Base-by-base conservation (phyloP, 2,329 filamentous ascomycete species). In the Fusarium nematophilum region DNA sequence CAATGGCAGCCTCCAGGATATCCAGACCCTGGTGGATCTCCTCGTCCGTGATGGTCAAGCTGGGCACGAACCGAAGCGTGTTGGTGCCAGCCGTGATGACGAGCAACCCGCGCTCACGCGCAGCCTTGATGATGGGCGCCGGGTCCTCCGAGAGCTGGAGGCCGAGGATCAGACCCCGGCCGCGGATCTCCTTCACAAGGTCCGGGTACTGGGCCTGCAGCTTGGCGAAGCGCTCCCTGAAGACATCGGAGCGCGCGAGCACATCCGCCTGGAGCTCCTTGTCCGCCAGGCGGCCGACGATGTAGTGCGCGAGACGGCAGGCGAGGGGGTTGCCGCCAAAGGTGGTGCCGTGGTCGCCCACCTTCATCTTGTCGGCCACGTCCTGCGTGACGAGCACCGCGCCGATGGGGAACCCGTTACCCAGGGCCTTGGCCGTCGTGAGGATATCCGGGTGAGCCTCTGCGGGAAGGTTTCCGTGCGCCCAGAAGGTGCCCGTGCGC, bases 371-470 rank as follows among this genome's bases (percentile, higher is more conserved):
- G 18, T 78, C 76, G 34, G 68, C 65, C 5, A 81, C 77, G 17
- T 70, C 65, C 46, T 72, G 69, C 11, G 76, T 79, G 21, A 81
- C 76, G 18, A 80, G 65, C 17, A 78, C 77, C 6, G 95, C 95
- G 44, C 92, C 95, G 65, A 99, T 93, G 40, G 95, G 95, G 75
- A 97, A 94, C 5, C 95, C 95, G 71, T 99, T 99, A 13, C 95
- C 95, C 3, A 99, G 87, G 1, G 95, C 95, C 80, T 99, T 99
- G 53, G 95, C 95, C 0, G 91, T 94, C 11, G 94, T 97, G 62
- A 99, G 78, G 64, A 99, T 89, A 70, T 99, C 95, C 6, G 95
- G 95, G 73, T 99, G 95, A 2, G 93, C 92, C 63, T 91, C 88
- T 66, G 83, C 79, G 29, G 91, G 90, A 18, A 95, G 83, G 53